Evolutionary conservation across 345 rosid species (phyloP).

Genomic region (Corchorus olitorius): DNA sequence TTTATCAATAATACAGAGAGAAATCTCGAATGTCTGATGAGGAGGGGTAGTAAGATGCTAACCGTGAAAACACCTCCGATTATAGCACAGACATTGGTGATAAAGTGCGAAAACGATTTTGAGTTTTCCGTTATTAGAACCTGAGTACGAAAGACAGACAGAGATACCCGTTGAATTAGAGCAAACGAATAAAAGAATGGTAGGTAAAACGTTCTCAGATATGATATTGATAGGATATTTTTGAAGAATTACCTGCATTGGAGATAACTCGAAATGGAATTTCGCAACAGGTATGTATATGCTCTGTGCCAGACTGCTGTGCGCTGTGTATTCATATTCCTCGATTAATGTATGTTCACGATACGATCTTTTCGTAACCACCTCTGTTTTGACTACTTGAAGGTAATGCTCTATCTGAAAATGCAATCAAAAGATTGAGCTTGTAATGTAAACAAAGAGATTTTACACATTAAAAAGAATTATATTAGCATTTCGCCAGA

Average conservation of each 20-base stretch:
- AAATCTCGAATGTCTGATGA: neutral
- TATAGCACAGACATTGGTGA: constrained; percentile 95
- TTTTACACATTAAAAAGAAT: neutral
- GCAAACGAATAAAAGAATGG: neutral
- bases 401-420: constrained; percentile 98
- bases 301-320: constrained; percentile 83
- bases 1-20: neutral
- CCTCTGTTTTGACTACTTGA: constrained; percentile 93
- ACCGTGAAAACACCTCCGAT: constrained; percentile 99
- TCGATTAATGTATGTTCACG: constrained; percentile 57
- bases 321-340: constrained; percentile 96
- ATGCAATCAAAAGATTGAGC: constrained; percentile 11
- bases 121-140: constrained; percentile 78
- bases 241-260: constrained; percentile 80
- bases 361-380: constrained; percentile 47
- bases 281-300: constrained; percentile 74
- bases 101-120: constrained; percentile 88
- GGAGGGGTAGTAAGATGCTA: constrained; percentile 27
- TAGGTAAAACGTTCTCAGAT: neutral
- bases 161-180: neutral
- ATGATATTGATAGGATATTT: neutral
- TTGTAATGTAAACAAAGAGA: neutral
- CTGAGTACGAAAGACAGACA: constrained; percentile 38
- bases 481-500: neutral
- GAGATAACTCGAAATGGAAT: constrained; percentile 96